These are phyloP conservation scores for Panicum hallii DNA, from an alignment of 202 grass and related monocot species.

Conservation along the genomic window DNA sequence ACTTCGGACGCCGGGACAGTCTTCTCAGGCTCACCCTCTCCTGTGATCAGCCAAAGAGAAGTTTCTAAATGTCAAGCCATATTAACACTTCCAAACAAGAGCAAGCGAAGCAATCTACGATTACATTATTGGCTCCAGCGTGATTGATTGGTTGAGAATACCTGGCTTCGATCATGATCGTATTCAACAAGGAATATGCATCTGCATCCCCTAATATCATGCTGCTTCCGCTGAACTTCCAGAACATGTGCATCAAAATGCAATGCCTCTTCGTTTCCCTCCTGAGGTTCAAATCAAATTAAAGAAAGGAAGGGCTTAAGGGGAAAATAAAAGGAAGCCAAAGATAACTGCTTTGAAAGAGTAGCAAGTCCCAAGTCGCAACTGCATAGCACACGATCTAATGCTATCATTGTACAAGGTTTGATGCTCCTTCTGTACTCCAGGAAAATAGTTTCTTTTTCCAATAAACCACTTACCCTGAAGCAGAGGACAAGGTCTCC, in stretches of 20 bases:
- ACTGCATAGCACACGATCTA: neutral
- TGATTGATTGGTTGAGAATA: conserved; percentile 33
- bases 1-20: conserved; percentile 63
- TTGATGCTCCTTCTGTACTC: neutral
- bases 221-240: conserved; percentile 75
- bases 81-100: neutral
- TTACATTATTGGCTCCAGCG: neutral
- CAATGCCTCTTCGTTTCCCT: conserved; percentile 69
- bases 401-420: neutral
- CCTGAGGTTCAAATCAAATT: conserved; percentile 53
- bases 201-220: conserved; percentile 97
- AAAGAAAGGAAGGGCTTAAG: conserved; percentile 16
- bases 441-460: neutral
- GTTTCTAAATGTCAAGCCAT: neutral
- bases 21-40: conserved; percentile 68
- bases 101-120: neutral
- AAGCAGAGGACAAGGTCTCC: conserved; percentile 96
- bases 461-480: conserved; percentile 49
- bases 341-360: neutral
- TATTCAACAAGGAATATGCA: conserved; percentile 83
- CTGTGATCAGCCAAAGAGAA: conserved; percentile 33
- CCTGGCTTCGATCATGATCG: conserved; percentile 79
- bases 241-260: conserved; percentile 87
- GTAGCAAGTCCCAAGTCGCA: neutral
- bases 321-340: neutral